Evolutionary conservation across 179 eudicot genomes (phyloP).

Genomic region (Heliamphora pulchella): DNA sequence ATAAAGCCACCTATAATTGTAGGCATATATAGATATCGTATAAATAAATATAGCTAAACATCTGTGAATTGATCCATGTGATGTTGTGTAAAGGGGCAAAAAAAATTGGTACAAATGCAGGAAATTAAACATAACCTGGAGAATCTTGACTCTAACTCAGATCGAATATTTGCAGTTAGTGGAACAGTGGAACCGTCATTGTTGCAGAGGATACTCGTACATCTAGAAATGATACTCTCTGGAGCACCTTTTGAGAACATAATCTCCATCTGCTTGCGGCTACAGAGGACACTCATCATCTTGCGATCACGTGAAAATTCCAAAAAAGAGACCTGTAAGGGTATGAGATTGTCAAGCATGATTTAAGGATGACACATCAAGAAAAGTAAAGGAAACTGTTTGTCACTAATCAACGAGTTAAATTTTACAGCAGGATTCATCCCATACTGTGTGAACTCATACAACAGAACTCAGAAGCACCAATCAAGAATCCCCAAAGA

Average conservation of each 20-base stretch:
- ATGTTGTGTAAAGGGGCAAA: background rate
- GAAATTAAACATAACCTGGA: conserved; percentile 45
- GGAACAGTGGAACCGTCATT: conserved; percentile 80
- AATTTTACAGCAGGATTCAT: background rate
- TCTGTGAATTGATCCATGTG: background rate
- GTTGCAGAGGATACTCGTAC: conserved; percentile 77
- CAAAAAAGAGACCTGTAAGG: conserved; percentile 63
- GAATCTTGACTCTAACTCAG: conserved; percentile 77
- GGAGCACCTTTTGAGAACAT: conserved; percentile 99
- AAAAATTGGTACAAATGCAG: background rate
- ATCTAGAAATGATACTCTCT: conserved; percentile 85
- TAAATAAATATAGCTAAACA: background rate
- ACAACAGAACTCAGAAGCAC: background rate
- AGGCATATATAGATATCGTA: background rate
- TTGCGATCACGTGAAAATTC: conserved; percentile 99
- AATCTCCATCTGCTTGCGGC: conserved; percentile 74
- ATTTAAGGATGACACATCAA: conserved; percentile 1
- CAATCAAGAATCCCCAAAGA: conserved; percentile 6
- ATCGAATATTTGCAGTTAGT: conserved; percentile 58
- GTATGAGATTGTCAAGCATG: conserved; percentile 16
- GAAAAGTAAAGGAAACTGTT: background rate
- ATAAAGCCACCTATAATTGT: background rate
- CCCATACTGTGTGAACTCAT: background rate
- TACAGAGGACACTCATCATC: conserved; percentile 99
- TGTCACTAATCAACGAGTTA: background rate